Evolutionary conservation across 345 rosid species (phyloP).

Genomic region (Pugionium cornutum): DNA sequence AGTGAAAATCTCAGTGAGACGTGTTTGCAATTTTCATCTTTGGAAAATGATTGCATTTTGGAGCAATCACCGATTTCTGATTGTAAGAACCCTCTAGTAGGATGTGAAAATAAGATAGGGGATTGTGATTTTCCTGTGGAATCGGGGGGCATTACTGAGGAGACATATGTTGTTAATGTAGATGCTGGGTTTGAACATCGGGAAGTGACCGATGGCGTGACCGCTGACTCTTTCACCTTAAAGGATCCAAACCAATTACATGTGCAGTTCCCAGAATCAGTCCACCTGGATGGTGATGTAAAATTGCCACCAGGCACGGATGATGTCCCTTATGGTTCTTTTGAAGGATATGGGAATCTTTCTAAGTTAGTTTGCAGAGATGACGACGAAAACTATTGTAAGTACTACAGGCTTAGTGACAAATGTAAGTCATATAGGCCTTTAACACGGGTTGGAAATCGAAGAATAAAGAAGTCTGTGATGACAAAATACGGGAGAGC

Average conservation of each 20-base stretch:
- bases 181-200: conserved; percentile 30
- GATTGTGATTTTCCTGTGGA: conserved; percentile 34
- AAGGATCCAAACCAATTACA: conserved; percentile 46
- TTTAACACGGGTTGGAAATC: conserved; percentile 55
- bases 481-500: conserved; percentile 68
- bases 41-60: conserved; percentile 42
- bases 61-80: conserved; percentile 40
- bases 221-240: conserved; percentile 29
- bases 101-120: conserved; percentile 33
- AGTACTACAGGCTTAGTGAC: conserved; percentile 53
- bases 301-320: conserved; percentile 41
- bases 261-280: conserved; percentile 40
- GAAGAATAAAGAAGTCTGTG: conserved; percentile 62
- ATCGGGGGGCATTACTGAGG: conserved; percentile 41
- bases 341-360: conserved; percentile 52
- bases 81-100: conserved; percentile 36
- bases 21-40: conserved; percentile 38
- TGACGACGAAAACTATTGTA: conserved; percentile 69
- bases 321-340: conserved; percentile 42
- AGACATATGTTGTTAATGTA: conserved; percentile 30
- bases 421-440: conserved; percentile 61
- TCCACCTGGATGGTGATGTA: conserved; percentile 43
- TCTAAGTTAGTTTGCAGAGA: conserved; percentile 65
- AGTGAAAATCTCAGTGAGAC: conserved; percentile 40
- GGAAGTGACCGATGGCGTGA: conserved; percentile 38